Base-by-base conservation (phyloP, 2,329 filamentous ascomycete species). In the Gaeumannomyces sp. region DNA sequence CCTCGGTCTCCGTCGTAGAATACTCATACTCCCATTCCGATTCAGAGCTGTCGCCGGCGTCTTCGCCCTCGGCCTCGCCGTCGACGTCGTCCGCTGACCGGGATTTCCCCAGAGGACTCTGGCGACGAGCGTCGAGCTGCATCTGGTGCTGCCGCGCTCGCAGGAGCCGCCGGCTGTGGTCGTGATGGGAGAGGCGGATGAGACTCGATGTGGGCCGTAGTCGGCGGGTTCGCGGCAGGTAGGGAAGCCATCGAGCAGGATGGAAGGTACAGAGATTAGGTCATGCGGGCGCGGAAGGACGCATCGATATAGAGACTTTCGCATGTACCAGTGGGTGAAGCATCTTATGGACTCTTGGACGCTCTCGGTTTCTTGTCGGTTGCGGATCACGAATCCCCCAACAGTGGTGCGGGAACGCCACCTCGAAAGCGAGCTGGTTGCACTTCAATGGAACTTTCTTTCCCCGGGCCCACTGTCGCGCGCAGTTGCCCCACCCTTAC, bases 21-120 rank as follows among this genome's bases (percentile, higher is more conserved):
- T 89, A 89, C 69, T 89, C 86, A 68, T 88, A 89, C 70, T 89
- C 86, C 85, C 85, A 89, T 62, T 87, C 85, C 19, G 80, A 81
- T 61, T 88, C 83, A 66, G 86, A 78, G 7, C 80, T 81, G 33
- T 79, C 77, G n/a, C 31, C 60, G 4, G 1, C 56, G 28, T 29
- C 28, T 4, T 63, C 53, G 31, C 56, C 61, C 19, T 62, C 61
- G 27, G 22, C 27, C 4, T 62, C 61, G 19, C 31, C 45, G 4
- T 62, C 61, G 10, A 33, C 27, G 6, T 62, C 61, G 19, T 31
- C 61, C 5, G 27, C 19, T 4, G 27, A 53, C 1, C 45, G 19
- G 22, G 22, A 53, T 6, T 10, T 53, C 45, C 45, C 19, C 7
- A 14, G 19, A 53, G 22, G 45, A 53, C 13, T 53, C 45, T n/a